Base-by-base conservation (phyloP, 2,329 filamentous ascomycete species). In the Fusarium equiseti region DNA sequence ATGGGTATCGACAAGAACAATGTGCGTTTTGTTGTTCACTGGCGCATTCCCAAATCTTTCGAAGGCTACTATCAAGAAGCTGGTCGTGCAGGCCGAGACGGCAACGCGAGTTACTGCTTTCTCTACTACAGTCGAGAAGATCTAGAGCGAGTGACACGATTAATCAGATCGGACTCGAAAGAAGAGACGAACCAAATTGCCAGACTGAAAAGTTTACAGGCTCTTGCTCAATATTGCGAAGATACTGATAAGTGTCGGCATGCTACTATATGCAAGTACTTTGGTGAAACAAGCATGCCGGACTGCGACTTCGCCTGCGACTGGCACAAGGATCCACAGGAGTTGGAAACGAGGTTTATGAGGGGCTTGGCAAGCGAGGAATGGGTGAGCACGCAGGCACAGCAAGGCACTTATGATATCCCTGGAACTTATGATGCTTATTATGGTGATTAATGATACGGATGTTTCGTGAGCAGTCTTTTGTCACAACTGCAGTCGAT, bases 1-100 rank as follows among this genome's bases (percentile, higher is more conserved):
- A 98, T 98, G 95, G 95, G 95, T 27, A 98, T 98, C 70, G 95
- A 98, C 80, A 98, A 98, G 80, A 90, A 96, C 55, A 92, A 97
- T 73, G 95, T 98, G 13, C 92, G 95, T 5, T 98, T 98, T 75
- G 95, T 98, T 2, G 90, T 96, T 3, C 95, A 98, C 80, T 98
- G 95, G 94, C 92, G 94, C 63, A 87, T 97, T 12, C 93, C 95
- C 12, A 97, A 97, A 77, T 96, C 92, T 5, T 97, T 98, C 78
- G 95, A 98, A 79, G 94, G 95, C 2, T 98, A 96, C 78, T 97
- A 98, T 76, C 95, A 98, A 81, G 95, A 98, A 85, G 95, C 94
- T 3, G 95, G 95, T 0, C 91, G 95, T 42, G 95, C 95, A 8
- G 95, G 95, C 1, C 89, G 95, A 43, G 95, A 98, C 74, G 93